phyloP scores from a whole-genome alignment of 768 basidiomycete genomes.

The Gloeostereum incarnatum region DNA sequence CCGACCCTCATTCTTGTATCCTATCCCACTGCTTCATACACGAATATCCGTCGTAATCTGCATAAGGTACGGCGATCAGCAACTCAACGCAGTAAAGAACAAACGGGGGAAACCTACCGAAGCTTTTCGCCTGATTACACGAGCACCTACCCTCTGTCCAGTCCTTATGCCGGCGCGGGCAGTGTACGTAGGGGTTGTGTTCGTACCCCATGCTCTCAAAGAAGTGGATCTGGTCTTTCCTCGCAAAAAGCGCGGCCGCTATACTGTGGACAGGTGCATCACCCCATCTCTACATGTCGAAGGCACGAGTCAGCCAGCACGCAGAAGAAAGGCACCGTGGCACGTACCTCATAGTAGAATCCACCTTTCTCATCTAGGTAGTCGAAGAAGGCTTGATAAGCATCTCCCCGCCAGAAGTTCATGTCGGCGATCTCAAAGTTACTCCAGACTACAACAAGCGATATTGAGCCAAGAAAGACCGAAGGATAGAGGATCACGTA shows the following conservation, averaged over 20 bases:
- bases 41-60: conserved; percentile 51
- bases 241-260: conserved; percentile 44
- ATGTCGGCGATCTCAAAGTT: conserved; percentile 69
- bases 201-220: conserved; percentile 57
- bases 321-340: conserved; percentile 19
- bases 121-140: conserved; percentile 43
- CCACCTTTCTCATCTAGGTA: conserved; percentile 53
- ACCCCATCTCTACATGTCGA: conserved; percentile 35
- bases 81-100: not conserved
- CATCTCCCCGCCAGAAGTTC: conserved; percentile 54
- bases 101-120: conserved; percentile 36
- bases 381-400: conserved; percentile 60
- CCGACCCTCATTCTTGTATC: conserved; percentile 3
- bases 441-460: conserved; percentile 33
- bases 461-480: not conserved
- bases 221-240: conserved; percentile 61
- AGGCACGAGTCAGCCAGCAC: conserved; percentile 38
- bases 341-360: conserved; percentile 59
- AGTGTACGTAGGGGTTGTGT: conserved; percentile 32
- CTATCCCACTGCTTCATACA: conserved; percentile 47
- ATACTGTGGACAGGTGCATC: conserved; percentile 54
- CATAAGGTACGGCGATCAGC: conserved; percentile 2
- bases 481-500: conserved; percentile 6
- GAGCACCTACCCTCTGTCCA: conserved; percentile 36
- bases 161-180: conserved; percentile 11